Evolutionary conservation across 2,329 filamentous ascomycete species (phyloP).

Genomic region (Botrytis fragariae): DNA sequence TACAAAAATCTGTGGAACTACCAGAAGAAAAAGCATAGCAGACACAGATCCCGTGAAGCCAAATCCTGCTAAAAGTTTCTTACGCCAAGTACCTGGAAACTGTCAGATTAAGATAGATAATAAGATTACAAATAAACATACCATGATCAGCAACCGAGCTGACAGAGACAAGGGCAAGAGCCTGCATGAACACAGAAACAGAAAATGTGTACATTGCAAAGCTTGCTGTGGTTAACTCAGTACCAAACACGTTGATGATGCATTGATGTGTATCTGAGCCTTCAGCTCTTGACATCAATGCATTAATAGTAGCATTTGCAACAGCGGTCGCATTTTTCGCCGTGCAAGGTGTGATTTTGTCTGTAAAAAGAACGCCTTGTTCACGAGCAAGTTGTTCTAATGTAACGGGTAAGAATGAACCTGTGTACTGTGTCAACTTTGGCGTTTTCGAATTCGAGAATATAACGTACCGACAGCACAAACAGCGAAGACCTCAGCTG

Average conservation of each 20-base stretch:
- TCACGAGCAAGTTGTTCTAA: slow-evolving; percentile 91
- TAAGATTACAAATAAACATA: slow-evolving; percentile 13
- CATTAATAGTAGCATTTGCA: slow-evolving; percentile 24
- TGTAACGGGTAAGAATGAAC: slow-evolving; percentile 95
- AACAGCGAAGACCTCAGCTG: slow-evolving; percentile 92
- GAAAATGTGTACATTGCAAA: slow-evolving; percentile 99
- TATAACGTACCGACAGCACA: slow-evolving; percentile 71
- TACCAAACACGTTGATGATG: slow-evolving; percentile 74
- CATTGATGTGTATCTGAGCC: slow-evolving; percentile 49
- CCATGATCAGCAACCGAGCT: slow-evolving; percentile 94
- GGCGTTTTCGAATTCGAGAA: background rate
- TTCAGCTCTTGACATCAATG: slow-evolving; percentile 30
- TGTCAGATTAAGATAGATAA: slow-evolving; percentile 1
- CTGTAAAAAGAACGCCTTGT: slow-evolving; percentile 80
- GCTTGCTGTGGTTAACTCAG: slow-evolving; percentile 89
- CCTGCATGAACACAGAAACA: slow-evolving; percentile 82
- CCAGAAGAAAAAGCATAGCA: slow-evolving; percentile 83
- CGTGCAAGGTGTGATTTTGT: slow-evolving; percentile 72
- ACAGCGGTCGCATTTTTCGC: slow-evolving; percentile 39
- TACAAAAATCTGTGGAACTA: slow-evolving; percentile 72
- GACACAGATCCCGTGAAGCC: slow-evolving; percentile 77
- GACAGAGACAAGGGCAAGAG: slow-evolving; percentile 88
- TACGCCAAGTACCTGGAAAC: slow-evolving; percentile 62
- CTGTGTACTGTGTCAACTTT: slow-evolving; percentile 39
- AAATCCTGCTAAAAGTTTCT: slow-evolving; percentile 79